Base-by-base conservation (phyloP, 192 early-diverging fungal genomes). In the Coemansia sp. region DNA sequence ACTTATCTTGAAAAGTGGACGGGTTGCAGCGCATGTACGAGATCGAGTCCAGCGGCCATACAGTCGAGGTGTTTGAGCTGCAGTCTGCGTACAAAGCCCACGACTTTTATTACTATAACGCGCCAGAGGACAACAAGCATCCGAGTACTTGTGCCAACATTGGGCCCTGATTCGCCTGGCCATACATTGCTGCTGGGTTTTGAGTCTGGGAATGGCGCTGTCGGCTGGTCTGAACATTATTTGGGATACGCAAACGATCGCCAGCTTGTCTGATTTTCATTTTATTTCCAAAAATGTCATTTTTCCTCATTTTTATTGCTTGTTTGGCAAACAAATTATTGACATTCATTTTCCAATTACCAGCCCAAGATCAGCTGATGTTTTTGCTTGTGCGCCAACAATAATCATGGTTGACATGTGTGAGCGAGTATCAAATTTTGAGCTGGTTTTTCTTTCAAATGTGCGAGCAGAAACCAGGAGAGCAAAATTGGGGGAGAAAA, bases 21-120 rank as follows among this genome's bases (percentile, higher is more conserved):
- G 62, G 72, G 4, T 39, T 67, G 37, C 66, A 74, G 29, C 58
- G 51, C 12, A 51, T 45, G 27, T 75, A 69, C 62, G n/a, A 65
- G 5, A 11, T 73, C 41, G 37, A 59, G 5, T 47, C 39, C 5
- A 39, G 24, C 11, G 32, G 32, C 5, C 3, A 45, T 3, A 45
- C 41, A 12, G 1, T 45, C 3, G 14, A 45, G 14, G 2, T 45
- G 41, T 3, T 45, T 15, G 41, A 45, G 32, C 32, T 1, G 32
- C 32, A 35, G 32, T 35, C 32, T 35, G 32, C 41, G 9, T 45
- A 45, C 2, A 45, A 45, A 45, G 41, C 41, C 41, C 2, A n/a
- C 15, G 15, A 15, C 15, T 45, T 45, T 45, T 12, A n/a, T n/a
- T 45, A 4, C 41, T 45, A 15, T 35, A 35, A 21, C 21, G 5